Evolutionary conservation across 441 rosid species (phyloP), one percentile per base, ranked within the genome.

Genomic region (Adansonia rubrostipa): DNA sequence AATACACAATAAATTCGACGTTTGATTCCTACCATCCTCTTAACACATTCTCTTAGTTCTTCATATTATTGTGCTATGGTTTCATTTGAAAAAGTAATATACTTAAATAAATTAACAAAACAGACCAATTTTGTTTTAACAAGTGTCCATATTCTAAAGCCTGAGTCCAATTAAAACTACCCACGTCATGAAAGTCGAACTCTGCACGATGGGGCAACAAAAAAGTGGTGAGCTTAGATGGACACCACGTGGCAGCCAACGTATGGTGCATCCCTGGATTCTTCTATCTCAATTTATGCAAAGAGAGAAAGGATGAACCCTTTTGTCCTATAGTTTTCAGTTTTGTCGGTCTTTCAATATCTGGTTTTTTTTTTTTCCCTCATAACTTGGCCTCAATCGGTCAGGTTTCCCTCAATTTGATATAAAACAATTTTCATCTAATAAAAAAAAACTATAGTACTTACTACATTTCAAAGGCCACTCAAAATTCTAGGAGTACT

Each of bases 281-380:
- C 42, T 14, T 20, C 5, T 14, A 6, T 20, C 50, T 56, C 75
- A 36, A 71, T 71, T 17, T 28, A 7, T 61, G 20, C 65, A 15
- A 15, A 9, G n/a, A 45, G 50, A 67, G 8, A 6, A 6, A 73
- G 51, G 76, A 79, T 28, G 51, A 22, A 73, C 10, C 50, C 15
- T 76, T 72, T 56, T 28, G 85, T 79, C 82, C 4, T 65, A 20
- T 45, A 56, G 51, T 69, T 58, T 61, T 74, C 62, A 24, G 3
- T 4, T 60, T 54, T 20, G 33, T 28, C 33, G 33, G 33, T 28
- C 33, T 28, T 28, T 28, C 33, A 28, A 2, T 28, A 2, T 28
- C 33, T 28, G 33, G 33, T 24, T 24, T 24, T 24, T 24, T 24
- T 24, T 24, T 24, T 24, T 24, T 24, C 2, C 9, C 9, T 13